Percentiles rank a stretch among this genome's conserved stretches.
Conservation (phyloP, 2,329 filamentous ascomycete genomes). For the Knufia fluminis region DNA sequence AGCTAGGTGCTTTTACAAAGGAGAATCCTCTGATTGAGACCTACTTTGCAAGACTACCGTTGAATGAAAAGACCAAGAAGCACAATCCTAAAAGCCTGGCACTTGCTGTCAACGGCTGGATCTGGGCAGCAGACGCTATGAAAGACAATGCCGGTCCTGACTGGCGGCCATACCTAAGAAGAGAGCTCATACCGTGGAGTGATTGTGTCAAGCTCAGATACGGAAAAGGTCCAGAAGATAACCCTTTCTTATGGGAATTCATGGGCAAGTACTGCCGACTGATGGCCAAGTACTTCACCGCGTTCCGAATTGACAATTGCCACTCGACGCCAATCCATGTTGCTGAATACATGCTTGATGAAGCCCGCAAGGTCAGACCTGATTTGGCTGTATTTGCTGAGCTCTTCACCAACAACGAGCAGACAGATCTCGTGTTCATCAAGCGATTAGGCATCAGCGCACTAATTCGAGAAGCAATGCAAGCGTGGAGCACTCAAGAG, state of each 20-base stretch:
- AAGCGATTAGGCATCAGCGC: constrained; percentile 85
- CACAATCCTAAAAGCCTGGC: constrained; percentile 69
- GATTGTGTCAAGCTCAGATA: constrained; percentile 97
- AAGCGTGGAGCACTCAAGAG: constrained; percentile 91
- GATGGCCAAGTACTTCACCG: constrained; percentile 89
- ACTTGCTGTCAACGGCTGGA: constrained; percentile 94
- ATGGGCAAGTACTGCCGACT: constrained; percentile 89
- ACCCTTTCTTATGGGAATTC: constrained; percentile 86
- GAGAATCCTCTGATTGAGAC: constrained; percentile 78
- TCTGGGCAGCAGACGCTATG: constrained; percentile 93
- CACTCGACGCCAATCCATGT: constrained; percentile 93
- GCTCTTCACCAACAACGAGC: constrained; percentile 88
- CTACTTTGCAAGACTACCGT: constrained; percentile 84
- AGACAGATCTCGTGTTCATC: constrained; percentile 93
- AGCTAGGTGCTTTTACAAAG: constrained; percentile 66
- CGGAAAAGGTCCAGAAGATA: constrained; percentile 69
- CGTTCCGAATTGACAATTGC: constrained; percentile 95
- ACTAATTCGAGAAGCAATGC: constrained; percentile 94
- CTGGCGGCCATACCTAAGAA: constrained; percentile 85
- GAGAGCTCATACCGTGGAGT: constrained; percentile 96
- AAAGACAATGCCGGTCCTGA: constrained; percentile 85
- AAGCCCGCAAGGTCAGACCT: constrained; percentile 78
- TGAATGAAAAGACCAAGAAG: constrained; percentile 67
- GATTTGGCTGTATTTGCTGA: constrained; percentile 90
- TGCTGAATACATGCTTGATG: constrained; percentile 87